Percentiles rank a stretch among this genome's conserved stretches.
phyloP scores from a whole-genome alignment of 495 filamentous ascomycete genomes.

The Pseudoneurospora amorphoporcata region DNA sequence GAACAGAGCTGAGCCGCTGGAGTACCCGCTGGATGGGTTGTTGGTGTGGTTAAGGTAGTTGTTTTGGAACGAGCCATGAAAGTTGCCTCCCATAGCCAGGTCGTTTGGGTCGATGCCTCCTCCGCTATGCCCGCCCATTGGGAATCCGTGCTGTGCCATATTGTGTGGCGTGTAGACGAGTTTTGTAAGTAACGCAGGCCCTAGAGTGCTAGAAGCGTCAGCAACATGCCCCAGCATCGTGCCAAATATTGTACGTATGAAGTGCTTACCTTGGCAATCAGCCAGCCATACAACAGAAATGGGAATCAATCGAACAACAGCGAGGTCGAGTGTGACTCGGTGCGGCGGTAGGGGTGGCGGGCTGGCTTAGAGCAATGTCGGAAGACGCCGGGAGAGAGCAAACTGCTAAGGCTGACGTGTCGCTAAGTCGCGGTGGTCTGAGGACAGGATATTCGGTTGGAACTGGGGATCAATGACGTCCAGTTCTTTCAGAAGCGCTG shows the following conservation, averaged over 20 bases:
- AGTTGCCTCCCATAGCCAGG: constrained; percentile 53
- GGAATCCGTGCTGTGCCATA: constrained; percentile 53
- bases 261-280: constrained; percentile 1
- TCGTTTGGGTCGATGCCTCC: constrained; percentile 77
- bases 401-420: neutral
- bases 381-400: neutral
- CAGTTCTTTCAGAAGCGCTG: neutral
- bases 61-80: constrained; percentile 28
- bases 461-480: neutral
- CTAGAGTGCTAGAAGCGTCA: neutral
- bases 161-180: neutral
- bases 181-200: neutral
- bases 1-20: constrained; percentile 42
- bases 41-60: constrained; percentile 29
- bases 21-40: constrained; percentile 25
- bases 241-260: neutral
- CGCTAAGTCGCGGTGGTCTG: constrained; percentile 1
- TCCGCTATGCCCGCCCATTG: constrained; percentile 53
- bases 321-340: constrained; percentile 1
- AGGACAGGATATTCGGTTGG: neutral
- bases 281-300: constrained; percentile 2
- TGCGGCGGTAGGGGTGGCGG: neutral
- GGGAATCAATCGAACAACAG: neutral
- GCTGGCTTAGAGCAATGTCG: constrained; percentile 5
- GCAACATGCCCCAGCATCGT: neutral